Evolutionary conservation across 495 filamentous ascomycete species (phyloP).

Genomic region (Hamigera avellanea): DNA sequence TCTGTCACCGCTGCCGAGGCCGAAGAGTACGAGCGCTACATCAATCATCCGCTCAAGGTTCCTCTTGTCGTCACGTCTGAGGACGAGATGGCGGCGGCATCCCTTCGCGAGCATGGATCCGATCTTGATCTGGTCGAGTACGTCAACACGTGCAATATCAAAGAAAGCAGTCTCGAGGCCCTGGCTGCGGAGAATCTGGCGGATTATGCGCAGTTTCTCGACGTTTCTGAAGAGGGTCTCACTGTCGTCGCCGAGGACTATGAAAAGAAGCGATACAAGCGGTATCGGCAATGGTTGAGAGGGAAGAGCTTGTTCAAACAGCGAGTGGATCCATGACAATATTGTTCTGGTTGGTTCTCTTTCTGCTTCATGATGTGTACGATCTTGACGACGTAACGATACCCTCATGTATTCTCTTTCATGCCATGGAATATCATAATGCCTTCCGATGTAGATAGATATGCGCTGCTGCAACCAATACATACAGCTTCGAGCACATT

Average conservation of each 20-base stretch:
- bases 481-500: too few species aligned
- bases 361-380: conserved; percentile 6
- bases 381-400: conserved; percentile 3
- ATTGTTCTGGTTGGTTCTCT: neutral
- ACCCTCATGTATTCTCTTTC: conserved; percentile 2
- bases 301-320: conserved; percentile 94
- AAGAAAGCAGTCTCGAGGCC: conserved; percentile 19
- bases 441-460: too few species aligned
- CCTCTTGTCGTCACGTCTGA: conserved; percentile 78
- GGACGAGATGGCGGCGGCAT: conserved; percentile 33
- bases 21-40: conserved; percentile 82
- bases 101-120: conserved; percentile 26
- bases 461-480: too few species aligned
- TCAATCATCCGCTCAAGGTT: conserved; percentile 79
- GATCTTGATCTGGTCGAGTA: conserved; percentile 67
- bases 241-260: conserved; percentile 79
- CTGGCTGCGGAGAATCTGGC: conserved; percentile 56
- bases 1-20: conserved; percentile 61
- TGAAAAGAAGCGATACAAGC: conserved; percentile 87
- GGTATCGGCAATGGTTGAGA: conserved; percentile 85
- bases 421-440: too few species aligned
- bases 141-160: conserved; percentile 40
- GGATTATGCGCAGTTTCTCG: conserved; percentile 64
- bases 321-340: conserved; percentile 47
- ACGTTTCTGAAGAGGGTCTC: conserved; percentile 67